phyloP scores from a whole-genome alignment of 352 stramenopile species.

The Phytophthora colocasiae region DNA sequence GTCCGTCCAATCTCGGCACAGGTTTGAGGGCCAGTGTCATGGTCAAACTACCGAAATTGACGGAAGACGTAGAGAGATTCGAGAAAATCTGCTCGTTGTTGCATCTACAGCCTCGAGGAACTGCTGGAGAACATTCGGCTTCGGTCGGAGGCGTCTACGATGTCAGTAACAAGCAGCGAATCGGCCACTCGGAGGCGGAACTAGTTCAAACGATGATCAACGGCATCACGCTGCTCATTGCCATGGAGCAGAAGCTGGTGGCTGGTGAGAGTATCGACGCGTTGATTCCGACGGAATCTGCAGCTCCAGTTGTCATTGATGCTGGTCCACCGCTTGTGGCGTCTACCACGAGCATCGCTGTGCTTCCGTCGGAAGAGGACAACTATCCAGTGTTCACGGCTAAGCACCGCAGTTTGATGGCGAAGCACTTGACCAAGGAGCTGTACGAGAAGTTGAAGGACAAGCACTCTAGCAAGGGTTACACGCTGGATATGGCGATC shows the following conservation, averaged over 20 bases:
- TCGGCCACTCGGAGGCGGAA: conserved; percentile 90
- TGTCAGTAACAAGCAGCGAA: conserved; percentile 90
- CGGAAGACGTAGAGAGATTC: conserved; percentile 61
- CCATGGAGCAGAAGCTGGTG: conserved; percentile 89
- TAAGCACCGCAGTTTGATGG: conserved; percentile 89
- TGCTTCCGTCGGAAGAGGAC: conserved; percentile 69
- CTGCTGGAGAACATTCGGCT: conserved; percentile 70
- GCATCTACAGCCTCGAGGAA: conserved; percentile 64
- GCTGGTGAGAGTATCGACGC: conserved; percentile 72
- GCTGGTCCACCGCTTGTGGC: conserved; percentile 48
- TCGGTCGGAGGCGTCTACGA: conserved; percentile 85
- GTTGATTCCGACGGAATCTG: conserved; percentile 68
- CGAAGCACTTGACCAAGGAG: conserved; percentile 83
- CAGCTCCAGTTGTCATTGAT: conserved; percentile 65
- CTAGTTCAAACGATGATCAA: conserved; percentile 96
- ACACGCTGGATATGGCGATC: conserved; percentile 88
- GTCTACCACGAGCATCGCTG: conserved; percentile 55
- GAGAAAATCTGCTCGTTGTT: conserved; percentile 72
- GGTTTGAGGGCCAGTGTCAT: conserved; percentile 69
- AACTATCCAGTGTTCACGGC: conserved; percentile 83
- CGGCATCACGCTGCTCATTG: conserved; percentile 89
- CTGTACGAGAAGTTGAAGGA: conserved; percentile 88
- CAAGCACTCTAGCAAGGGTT: conserved; percentile 69
- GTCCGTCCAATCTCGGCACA: conserved; percentile 78
- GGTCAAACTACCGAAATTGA: conserved; percentile 76